Percentiles rank a stretch among this genome's conserved stretches.
Conservation (phyloP, 1,284 basidiomycete genomes). For the Cystobasidium pallidum region DNA sequence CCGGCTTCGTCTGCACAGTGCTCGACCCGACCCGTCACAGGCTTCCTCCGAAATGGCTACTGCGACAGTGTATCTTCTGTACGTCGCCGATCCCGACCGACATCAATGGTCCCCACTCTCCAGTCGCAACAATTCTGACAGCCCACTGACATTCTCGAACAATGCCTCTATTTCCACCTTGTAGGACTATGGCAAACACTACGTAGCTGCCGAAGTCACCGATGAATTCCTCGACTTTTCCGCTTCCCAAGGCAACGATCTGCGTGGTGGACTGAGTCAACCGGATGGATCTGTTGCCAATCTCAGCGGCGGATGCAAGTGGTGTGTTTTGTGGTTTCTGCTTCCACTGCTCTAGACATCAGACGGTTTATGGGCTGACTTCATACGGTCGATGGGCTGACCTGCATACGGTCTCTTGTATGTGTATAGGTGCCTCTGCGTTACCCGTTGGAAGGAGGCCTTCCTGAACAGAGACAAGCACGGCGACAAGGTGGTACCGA, state of each 20-base stretch:
- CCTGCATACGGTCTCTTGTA: background rate
- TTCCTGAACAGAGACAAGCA: slow-evolving; percentile 30
- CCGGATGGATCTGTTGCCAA: slow-evolving; percentile 14
- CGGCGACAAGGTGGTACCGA: slow-evolving; percentile 37
- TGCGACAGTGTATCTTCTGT: slow-evolving; percentile 34
- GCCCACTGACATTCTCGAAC: too few relatives aligned
- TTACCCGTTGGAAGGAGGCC: slow-evolving; percentile 41
- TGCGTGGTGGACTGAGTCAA: slow-evolving; percentile 27
- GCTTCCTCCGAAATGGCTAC: slow-evolving; percentile 41
- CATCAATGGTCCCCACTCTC: too few relatives aligned
- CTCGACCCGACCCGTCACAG: slow-evolving; percentile 32
- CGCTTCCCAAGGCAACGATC: slow-evolving; percentile 42
- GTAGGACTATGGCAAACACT: slow-evolving; percentile 22
- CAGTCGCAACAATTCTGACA: too few relatives aligned
- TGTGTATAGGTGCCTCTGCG: slow-evolving; percentile 33
- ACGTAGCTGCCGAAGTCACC: slow-evolving; percentile 25
- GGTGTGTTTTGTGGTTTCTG: slow-evolving; percentile 1
- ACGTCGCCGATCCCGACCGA: background rate
- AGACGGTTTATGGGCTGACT: too few relatives aligned
- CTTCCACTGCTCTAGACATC: too few relatives aligned
- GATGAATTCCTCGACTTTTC: slow-evolving; percentile 43
- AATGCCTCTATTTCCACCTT: too few relatives aligned
- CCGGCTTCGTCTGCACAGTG: slow-evolving; percentile 15
- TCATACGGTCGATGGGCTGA: too few relatives aligned
- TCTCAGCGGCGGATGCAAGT: slow-evolving; percentile 38